Evolutionary conservation across 805 yeast genomes (phyloP).

Genomic region (Kazachstania kunashirensis): DNA sequence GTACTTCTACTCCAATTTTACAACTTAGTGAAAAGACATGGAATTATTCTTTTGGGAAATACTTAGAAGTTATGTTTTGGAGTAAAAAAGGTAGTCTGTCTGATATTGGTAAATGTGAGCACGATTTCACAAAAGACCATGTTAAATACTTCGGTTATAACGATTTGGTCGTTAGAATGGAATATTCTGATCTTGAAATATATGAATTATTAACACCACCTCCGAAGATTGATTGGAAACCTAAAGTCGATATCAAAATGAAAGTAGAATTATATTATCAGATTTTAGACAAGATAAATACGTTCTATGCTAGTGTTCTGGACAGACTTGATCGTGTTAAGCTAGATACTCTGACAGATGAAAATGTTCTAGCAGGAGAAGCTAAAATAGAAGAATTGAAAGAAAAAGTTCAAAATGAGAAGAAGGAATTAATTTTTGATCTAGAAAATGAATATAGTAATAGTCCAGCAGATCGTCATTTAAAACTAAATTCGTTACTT

Average conservation of each 20-base stretch:
- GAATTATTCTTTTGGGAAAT: slow-evolving; percentile 89
- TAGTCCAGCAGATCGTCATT: slow-evolving; percentile 53
- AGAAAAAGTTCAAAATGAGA: slow-evolving; percentile 42
- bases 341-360: slow-evolving; percentile 58
- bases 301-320: slow-evolving; percentile 64
- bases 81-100: slow-evolving; percentile 44
- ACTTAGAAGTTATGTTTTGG: slow-evolving; percentile 79
- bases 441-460: slow-evolving; percentile 44
- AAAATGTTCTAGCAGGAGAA: slow-evolving; percentile 61
- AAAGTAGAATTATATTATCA: slow-evolving; percentile 53
- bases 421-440: slow-evolving; percentile 33
- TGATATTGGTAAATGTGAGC: slow-evolving; percentile 60
- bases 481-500: slow-evolving; percentile 59
- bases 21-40: slow-evolving; percentile 82
- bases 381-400: slow-evolving; percentile 50
- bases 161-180: slow-evolving; percentile 69
- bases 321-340: slow-evolving; percentile 70
- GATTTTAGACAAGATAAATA: slow-evolving; percentile 42
- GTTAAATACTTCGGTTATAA: slow-evolving; percentile 76
- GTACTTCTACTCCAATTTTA: slow-evolving; percentile 60
- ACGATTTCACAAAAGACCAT: slow-evolving; percentile 75
- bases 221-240: slow-evolving; percentile 59
- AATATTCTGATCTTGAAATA: slow-evolving; percentile 64
- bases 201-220: slow-evolving; percentile 74
- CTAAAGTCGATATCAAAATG: slow-evolving; percentile 55